A percentile compares a stretch with the other conserved stretches of the same genome.
These are phyloP conservation scores for Sphaceloma murrayae DNA, from an alignment of 2,329 filamentous ascomycete species.

Conservation along the genomic window DNA sequence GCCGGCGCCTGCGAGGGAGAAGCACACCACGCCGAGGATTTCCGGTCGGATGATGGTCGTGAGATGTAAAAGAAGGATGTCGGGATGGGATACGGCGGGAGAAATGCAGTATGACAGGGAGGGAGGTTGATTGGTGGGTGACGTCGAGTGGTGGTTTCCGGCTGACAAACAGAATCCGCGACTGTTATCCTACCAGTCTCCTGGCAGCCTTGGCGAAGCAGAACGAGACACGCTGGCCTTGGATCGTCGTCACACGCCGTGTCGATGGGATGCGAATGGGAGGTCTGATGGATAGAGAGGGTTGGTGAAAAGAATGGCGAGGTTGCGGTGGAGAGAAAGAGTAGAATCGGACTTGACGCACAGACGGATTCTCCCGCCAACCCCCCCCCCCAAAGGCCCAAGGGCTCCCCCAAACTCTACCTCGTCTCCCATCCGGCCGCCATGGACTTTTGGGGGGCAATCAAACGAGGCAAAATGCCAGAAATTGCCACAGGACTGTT, in stretches of 20 bases:
- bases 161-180: constrained; percentile 14
- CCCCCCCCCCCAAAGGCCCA: too few relatives aligned
- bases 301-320: constrained; percentile 1
- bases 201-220: constrained; percentile 8
- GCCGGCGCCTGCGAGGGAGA: constrained; percentile 14
- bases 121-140: constrained; percentile 1
- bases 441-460: too few relatives aligned
- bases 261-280: not conserved
- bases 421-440: too few relatives aligned
- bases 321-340: constrained; percentile 11
- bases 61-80: constrained; percentile 6
- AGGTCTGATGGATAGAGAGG: not conserved
- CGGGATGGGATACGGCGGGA: constrained; percentile 10
- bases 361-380: too few relatives aligned
- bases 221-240: not conserved
- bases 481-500: too few relatives aligned
- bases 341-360: constrained; percentile 10
- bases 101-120: constrained; percentile 11
- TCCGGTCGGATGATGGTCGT: not conserved
- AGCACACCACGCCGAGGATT: constrained; percentile 14
- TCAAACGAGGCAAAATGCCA: too few relatives aligned
- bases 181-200: constrained; percentile 9
- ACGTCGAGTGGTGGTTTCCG: constrained; percentile 9
- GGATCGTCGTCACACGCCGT: not conserved
- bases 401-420: too few relatives aligned